Conservation (phyloP, 2,329 filamentous ascomycete genomes). For the Fusarium clavum region DNA sequence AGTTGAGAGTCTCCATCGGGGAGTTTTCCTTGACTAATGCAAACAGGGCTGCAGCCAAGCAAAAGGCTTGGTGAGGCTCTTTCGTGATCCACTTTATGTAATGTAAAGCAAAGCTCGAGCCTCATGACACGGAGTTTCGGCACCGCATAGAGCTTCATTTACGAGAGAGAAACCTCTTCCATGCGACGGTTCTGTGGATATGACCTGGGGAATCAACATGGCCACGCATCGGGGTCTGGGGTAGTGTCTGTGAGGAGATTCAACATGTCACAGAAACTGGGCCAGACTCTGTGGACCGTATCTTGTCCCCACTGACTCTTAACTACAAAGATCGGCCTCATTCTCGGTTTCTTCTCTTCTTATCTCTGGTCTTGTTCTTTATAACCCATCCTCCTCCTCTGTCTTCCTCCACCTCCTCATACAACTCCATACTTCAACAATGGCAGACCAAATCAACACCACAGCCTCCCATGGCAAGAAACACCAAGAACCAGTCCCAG, state of each 20-base stretch:
- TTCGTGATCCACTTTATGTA: conserved; percentile 34
- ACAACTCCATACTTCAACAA: conserved; percentile 6
- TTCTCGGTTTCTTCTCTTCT: conserved; percentile 32
- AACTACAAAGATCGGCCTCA: conserved; percentile 36
- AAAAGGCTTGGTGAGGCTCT: conserved; percentile 33
- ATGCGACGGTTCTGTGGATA: not conserved
- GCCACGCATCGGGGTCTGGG: conserved; percentile 29
- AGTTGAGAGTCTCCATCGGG: conserved; percentile 11
- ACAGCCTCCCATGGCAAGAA: conserved; percentile 22
- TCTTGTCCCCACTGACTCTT: conserved; percentile 16
- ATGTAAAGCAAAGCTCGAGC: conserved; percentile 34
- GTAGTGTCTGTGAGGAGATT: conserved; percentile 33
- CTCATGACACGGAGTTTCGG: conserved; percentile 37
- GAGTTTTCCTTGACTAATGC: conserved; percentile 40
- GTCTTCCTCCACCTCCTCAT: not conserved
- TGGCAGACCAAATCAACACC: conserved; percentile 36
- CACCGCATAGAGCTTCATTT: conserved; percentile 14
- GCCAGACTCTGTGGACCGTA: conserved; percentile 14
- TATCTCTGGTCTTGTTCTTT: conserved; percentile 13
- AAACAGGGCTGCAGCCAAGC: conserved; percentile 37
- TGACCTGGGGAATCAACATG: conserved; percentile 10
- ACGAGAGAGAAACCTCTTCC: not conserved
- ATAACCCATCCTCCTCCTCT: not conserved
- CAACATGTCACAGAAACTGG: conserved; percentile 29
- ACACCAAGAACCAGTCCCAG: conserved; percentile 28